Evolutionary conservation across 2,329 filamentous ascomycete species (phyloP), one percentile per base, ranked within the genome.

Genomic region (Calonectria henricotiae): DNA sequence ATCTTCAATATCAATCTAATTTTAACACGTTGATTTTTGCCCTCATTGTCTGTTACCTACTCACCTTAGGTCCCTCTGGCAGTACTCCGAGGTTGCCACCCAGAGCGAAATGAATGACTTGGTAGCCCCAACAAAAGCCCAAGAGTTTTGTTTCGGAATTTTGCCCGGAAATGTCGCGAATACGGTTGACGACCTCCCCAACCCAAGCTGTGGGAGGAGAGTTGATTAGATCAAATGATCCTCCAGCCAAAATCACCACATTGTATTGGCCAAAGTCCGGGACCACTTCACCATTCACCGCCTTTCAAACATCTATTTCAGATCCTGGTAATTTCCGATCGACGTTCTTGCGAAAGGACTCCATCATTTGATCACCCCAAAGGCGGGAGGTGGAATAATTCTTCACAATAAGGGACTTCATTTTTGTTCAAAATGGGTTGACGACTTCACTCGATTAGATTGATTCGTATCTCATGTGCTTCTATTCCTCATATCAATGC

Each of bases 101-200:
- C n/a, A 69, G 30, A 4, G 67, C 67, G 11, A 32, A 44, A 13
- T 47, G 30, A 35, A 64, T 65, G 9, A 35, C 67, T 49, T 69
- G 67, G 23, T 69, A 61, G n/a, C 67, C 67, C 67, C 67, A 69
- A 23, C 67, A 69, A 46, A 65, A 37, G 1, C 67, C 62, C 13
- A 60, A 23, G 13, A 65, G 35, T 25, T 54, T 62, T 9, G 51
- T 39, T 12, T 20, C n/a, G 7, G 43, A 25, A 1, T 32, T 8
- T 7, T 17, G 17, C 17, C n/a, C 17, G 5, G 49, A 43, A 2
- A 54, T 20, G 15, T 60, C 2, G 5, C 60, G 32, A 27, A 69
- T 58, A 6, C n/a, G 43, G 11, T 23, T 43, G 4, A 69, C 41
- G 17, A 51, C 25, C 1, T 64, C n/a, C 2, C 37, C 39, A 9